Conservation (phyloP, 2,329 filamentous ascomycete genomes). For the Aspergillus neoniger region DNA sequence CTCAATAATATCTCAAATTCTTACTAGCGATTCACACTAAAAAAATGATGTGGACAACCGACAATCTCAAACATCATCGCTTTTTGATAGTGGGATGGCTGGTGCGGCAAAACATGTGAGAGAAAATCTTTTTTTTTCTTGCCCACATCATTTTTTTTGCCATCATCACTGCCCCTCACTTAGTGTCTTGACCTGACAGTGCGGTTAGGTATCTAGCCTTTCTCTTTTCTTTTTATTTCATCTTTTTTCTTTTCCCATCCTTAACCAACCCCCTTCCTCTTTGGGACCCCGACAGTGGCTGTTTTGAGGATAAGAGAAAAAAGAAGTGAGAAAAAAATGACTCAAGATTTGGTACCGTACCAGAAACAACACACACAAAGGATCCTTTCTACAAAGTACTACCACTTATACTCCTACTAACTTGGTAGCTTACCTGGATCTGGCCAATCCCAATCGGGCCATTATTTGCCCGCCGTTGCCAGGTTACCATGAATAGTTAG, state of each 20-base stretch:
- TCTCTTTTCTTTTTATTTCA: not conserved
- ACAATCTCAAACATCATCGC: conserved; percentile 1
- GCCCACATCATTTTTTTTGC: conserved; percentile 7
- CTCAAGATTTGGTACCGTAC: conserved; percentile 7
- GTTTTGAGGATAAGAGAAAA: not conserved
- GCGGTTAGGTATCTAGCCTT: no score
- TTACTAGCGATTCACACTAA: conserved; percentile 6
- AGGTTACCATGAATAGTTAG: conserved; percentile 1
- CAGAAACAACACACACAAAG: conserved; percentile 4
- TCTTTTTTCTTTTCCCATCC: not conserved
- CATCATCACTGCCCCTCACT: conserved; percentile 17
- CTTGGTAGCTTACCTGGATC: conserved; percentile 15
- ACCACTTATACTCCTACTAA: no score
- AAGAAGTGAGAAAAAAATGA: not conserved
- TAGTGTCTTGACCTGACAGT: not conserved
- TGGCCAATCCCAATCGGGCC: conserved; percentile 16
- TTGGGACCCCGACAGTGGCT: conserved; percentile 6
- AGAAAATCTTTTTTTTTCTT: conserved; percentile 11
- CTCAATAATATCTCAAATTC: not conserved
- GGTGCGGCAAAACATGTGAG: not conserved
- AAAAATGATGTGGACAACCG: not conserved
- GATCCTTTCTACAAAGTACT: not conserved
- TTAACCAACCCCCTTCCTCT: not conserved
- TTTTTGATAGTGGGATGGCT: conserved; percentile 1
- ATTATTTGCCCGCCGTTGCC: conserved; percentile 15